Evolutionary conservation across 495 filamentous ascomycete genomes (phyloP), one percentile per base, ranked within the genome.

Genomic region (Stereocaulon alpinum): DNA sequence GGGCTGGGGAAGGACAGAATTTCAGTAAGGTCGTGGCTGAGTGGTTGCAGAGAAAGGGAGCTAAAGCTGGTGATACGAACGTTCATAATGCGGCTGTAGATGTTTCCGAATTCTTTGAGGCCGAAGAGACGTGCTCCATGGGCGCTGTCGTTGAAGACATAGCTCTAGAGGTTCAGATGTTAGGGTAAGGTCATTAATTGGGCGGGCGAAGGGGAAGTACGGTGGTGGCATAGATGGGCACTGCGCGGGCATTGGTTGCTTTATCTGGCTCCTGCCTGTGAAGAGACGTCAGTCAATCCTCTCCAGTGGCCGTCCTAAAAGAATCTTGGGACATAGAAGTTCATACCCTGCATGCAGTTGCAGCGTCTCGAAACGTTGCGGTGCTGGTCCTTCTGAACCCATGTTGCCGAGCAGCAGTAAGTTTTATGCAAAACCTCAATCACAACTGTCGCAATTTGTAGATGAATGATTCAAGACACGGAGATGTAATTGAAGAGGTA

Each of bases 1-100:
- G 3, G 93, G 93, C 87, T 91, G 70, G 30, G n/a, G 14, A n/a
- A 47, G 4, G 29, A 11, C 17, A 6, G 14, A 1, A 24, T 43
- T 15, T 29, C 32, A 37, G 34, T 6, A 40, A 51, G 53, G 42
- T 34, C 9, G 7, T 20, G 3, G 4, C 17, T 1, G 20, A 30
- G 17, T 0, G 32, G 11, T 34, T 29, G 17, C 4, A 4, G 27
- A n/a, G 49, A 37, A 50, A 50, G 3, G n/a, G 47, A 32, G 30
- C 5, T 6, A 9, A 1, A 24, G 15, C 7, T 32, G 61, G 20
- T 18, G 30, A 37, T 15, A 65, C 72, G 55, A 70, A 83, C 81
- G 71, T 98, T 98, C 90, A 94, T 95, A 65, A 98, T 93, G 58
- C 93, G 86, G 67, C 86, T 90, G 79, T 98, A 98, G 75, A 98